A percentile compares a stretch with the other conserved stretches of the same genome.
phyloP scores from a whole-genome alignment of 2,329 filamentous ascomycete species.

The Aspergillus sp. region DNA sequence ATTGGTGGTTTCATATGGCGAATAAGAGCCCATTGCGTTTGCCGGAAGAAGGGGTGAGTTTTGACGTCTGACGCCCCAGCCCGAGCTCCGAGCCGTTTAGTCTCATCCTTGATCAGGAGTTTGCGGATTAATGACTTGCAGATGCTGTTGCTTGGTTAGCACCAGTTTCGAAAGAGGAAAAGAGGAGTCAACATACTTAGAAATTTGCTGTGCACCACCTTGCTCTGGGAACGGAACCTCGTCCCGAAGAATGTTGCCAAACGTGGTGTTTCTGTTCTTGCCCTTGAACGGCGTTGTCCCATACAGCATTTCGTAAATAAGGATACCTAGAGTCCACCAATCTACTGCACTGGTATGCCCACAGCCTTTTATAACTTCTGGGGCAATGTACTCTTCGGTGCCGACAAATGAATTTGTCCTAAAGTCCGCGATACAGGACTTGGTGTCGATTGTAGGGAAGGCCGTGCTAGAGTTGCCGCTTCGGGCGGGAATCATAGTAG shows the following conservation, averaged over 20 bases:
- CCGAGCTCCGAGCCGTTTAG: conserved; percentile 86
- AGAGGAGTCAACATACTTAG: conserved; percentile 71
- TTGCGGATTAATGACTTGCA: conserved; percentile 98
- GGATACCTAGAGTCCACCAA: conserved; percentile 97
- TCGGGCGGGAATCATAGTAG: conserved; percentile 95
- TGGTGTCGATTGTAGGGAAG: conserved; percentile 95
- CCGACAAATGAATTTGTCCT: conserved; percentile 98
- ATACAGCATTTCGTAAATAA: conserved; percentile 99
- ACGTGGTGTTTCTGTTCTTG: conserved; percentile 97
- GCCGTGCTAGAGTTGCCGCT: conserved; percentile 85
- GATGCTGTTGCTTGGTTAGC: conserved; percentile 61
- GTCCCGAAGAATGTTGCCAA: conserved; percentile 94
- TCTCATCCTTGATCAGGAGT: conserved; percentile 96
- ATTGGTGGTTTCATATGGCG: conserved; percentile 98
- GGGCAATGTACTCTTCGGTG: conserved; percentile 98
- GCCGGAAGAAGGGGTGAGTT: conserved; percentile 91
- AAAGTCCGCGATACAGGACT: conserved; percentile 98
- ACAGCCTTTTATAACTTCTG: conserved; percentile 97
- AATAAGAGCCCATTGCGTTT: conserved; percentile 94
- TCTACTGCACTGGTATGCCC: conserved; percentile 98
- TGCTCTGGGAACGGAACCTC: conserved; percentile 96
- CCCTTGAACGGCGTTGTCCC: conserved; percentile 99
- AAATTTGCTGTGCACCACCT: conserved; percentile 79
- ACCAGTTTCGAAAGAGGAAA: not conserved
- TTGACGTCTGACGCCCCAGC: conserved; percentile 98